Evolutionary conservation across 257 asterid species (phyloP).

Genomic region (Ophiorrhiza pumila): DNA sequence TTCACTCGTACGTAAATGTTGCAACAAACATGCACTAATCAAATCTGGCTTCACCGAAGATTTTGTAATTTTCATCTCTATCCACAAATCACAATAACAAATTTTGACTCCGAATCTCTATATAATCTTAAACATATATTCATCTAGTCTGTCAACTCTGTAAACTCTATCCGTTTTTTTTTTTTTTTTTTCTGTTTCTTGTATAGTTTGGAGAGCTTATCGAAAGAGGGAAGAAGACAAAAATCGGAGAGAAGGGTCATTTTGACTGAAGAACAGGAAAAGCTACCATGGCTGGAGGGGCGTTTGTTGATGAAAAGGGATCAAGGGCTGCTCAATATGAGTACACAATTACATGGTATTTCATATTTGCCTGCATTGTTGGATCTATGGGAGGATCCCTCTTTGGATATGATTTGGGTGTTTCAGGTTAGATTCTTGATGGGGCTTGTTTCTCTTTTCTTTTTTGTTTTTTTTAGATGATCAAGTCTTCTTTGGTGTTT

Average conservation of each 20-base stretch:
- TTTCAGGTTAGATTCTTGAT: constrained; percentile 52
- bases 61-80: constrained; percentile 1
- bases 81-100: constrained; percentile 11
- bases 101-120: neutral
- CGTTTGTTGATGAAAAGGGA: constrained; percentile 38
- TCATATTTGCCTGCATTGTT: constrained; percentile 67
- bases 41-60: no score
- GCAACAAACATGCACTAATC: no score
- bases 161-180: no score
- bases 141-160: no score
- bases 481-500: neutral
- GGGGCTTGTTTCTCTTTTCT: neutral
- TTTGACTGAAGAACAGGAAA: neutral
- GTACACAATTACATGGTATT: constrained; percentile 59
- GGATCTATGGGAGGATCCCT: constrained; percentile 87
- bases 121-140: no score
- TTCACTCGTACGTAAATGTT: constrained; percentile 5
- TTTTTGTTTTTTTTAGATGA: neutral
- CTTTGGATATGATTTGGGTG: constrained; percentile 90
- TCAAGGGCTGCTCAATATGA: constrained; percentile 71
- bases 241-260: no score
- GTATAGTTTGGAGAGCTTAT: no score
- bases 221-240: neutral
- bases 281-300: constrained; percentile 66
- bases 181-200: no score